phyloP scores from a whole-genome alignment of 352 stramenopile genomes.

The Plasmopara halstedii region DNA sequence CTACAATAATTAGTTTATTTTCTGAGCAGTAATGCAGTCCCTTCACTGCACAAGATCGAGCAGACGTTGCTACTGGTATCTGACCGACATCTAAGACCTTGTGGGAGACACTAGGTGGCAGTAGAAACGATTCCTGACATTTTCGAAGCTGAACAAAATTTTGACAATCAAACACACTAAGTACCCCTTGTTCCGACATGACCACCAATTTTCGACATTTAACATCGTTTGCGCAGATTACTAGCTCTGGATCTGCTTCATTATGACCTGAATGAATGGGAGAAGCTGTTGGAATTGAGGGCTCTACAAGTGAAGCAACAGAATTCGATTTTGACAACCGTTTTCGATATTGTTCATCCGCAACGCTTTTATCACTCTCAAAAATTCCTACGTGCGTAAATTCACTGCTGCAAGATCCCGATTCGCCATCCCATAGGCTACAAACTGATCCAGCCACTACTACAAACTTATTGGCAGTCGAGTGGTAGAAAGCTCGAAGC shows the following conservation, averaged over 20 bases:
- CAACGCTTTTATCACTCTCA: not conserved
- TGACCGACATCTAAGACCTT: not conserved
- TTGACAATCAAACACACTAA: slow-evolving; percentile 66
- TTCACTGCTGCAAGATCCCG: slow-evolving; percentile 43
- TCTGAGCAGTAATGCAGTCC: slow-evolving; percentile 66
- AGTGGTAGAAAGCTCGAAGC: slow-evolving; percentile 62
- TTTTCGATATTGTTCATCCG: not conserved
- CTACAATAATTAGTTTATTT: slow-evolving; percentile 62
- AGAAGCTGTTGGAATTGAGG: not conserved
- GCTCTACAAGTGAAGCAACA: not conserved
- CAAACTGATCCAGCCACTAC: slow-evolving; percentile 51
- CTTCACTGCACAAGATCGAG: slow-evolving; percentile 36
- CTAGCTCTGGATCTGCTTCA: slow-evolving; percentile 32
- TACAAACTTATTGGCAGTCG: slow-evolving; percentile 58
- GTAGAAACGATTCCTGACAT: slow-evolving; percentile 44
- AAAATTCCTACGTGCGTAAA: slow-evolving; percentile 39
- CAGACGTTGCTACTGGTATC: slow-evolving; percentile 4
- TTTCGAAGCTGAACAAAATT: slow-evolving; percentile 70
- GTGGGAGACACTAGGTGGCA: not conserved
- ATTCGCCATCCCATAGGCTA: slow-evolving; percentile 67
- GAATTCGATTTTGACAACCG: not conserved
- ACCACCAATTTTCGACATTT: slow-evolving; percentile 60
- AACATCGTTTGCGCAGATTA: slow-evolving; percentile 42
- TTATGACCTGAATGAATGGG: slow-evolving; percentile 1
- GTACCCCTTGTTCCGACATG: slow-evolving; percentile 40